phyloP scores from a whole-genome alignment of 2,329 filamentous ascomycete genomes.

The Claviceps arundinis region DNA sequence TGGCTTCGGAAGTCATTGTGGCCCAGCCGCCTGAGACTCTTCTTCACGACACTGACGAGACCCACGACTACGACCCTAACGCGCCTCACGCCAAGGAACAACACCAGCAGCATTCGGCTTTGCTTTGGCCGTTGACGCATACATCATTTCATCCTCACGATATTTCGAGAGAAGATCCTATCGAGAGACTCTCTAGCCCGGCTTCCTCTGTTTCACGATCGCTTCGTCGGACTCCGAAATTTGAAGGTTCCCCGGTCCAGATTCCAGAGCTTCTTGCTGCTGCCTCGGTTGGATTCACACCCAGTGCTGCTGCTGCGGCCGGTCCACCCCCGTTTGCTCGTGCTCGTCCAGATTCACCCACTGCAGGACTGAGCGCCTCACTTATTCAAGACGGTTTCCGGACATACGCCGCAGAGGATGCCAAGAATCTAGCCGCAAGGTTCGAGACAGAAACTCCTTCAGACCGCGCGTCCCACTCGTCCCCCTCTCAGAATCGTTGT shows the following conservation, averaged over 20 bases:
- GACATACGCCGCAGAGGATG: slow-evolving; percentile 22
- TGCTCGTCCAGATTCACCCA: slow-evolving; percentile 10
- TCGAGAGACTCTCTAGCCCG: slow-evolving; percentile 27
- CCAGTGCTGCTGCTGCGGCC: slow-evolving; percentile 15
- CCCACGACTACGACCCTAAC: slow-evolving; percentile 27
- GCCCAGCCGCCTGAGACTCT: slow-evolving; percentile 26
- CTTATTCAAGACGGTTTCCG: slow-evolving; percentile 12
- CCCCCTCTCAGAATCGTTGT: slow-evolving; percentile 19
- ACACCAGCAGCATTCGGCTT: slow-evolving; percentile 23
- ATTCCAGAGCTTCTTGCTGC: slow-evolving; percentile 32
- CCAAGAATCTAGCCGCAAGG: slow-evolving; percentile 36
- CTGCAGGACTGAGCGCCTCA: slow-evolving; percentile 30
- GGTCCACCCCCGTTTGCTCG: slow-evolving; percentile 8
- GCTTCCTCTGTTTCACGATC: slow-evolving; percentile 32
- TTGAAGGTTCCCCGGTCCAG: slow-evolving; percentile 30
- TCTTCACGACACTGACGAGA: slow-evolving; percentile 43
- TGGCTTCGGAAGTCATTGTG: slow-evolving; percentile 30
- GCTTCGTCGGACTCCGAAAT: slow-evolving; percentile 39
- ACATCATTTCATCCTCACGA: neutral
- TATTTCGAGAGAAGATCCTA: slow-evolving; percentile 6
- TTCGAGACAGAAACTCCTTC: slow-evolving; percentile 25
- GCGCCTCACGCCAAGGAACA: slow-evolving; percentile 25
- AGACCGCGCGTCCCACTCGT: slow-evolving; percentile 17
- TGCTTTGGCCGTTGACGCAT: slow-evolving; percentile 9
- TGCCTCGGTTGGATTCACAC: slow-evolving; percentile 34